Evolutionary conservation across 306 rosid species (phyloP).

Genomic region (Glycine latifolia): DNA sequence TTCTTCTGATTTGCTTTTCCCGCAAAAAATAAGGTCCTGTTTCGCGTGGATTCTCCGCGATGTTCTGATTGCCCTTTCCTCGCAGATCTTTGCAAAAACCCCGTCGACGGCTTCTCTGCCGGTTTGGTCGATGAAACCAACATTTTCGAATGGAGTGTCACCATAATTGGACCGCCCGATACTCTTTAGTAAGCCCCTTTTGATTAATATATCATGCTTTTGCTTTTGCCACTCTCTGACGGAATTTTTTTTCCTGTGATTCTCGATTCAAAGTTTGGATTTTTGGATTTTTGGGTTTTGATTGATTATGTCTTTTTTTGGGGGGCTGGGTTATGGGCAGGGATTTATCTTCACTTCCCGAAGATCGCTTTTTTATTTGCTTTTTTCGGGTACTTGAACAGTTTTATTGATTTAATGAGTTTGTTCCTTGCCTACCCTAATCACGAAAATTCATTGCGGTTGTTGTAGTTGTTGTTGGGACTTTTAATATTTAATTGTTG

Average conservation of each 20-base stretch:
- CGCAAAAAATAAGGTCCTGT: neutral
- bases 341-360: slow-evolving; percentile 16
- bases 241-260: slow-evolving; percentile 6
- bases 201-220: neutral
- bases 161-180: slow-evolving; percentile 98
- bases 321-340: slow-evolving; percentile 9
- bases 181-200: slow-evolving; percentile 80
- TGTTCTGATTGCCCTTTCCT: slow-evolving; percentile 22
- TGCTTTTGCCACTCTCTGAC: neutral
- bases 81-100: slow-evolving; percentile 95
- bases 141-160: slow-evolving; percentile 98
- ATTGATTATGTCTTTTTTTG: slow-evolving; percentile 17
- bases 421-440: slow-evolving; percentile 14
- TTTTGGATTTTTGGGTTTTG: slow-evolving; percentile 28
- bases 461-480: neutral
- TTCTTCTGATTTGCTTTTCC: neutral
- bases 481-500: slow-evolving; percentile 9
- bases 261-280: slow-evolving; percentile 27
- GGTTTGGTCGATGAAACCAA: slow-evolving; percentile 91
- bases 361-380: slow-evolving; percentile 22
- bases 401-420: slow-evolving; percentile 5
- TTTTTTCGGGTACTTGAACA: neutral
- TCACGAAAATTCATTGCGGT: neutral
- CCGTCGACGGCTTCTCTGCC: slow-evolving; percentile 96
- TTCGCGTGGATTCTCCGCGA: slow-evolving; percentile 47